Evolutionary conservation across 805 yeast genomes (phyloP), one percentile per base, ranked within the genome.

Genomic region (Lipomyces starkeyi): DNA sequence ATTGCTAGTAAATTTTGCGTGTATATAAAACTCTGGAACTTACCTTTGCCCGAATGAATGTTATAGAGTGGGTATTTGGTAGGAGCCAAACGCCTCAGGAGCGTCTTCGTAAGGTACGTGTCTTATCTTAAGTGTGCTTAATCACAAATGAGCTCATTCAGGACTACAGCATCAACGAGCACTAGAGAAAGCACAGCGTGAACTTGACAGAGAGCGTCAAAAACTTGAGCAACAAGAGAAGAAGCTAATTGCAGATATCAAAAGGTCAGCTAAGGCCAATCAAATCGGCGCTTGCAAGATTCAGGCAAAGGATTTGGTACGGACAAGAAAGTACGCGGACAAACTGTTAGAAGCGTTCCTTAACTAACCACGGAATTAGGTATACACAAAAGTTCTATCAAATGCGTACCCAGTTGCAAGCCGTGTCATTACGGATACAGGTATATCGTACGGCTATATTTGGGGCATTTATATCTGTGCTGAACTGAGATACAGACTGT

Each of bases 371-470:
- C 11, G 35, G 25, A 56, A 29, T 2, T 62, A 70, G 73, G 37
- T 84, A 93, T 78, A 86, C 93, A 67, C 89, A 88, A 72, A 95
- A 95, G 80, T 96, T 95, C 79, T 92, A 91, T 77, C 83, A 85
- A 73, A 94, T 95, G 98, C 90, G 90, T 80, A 93, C 97, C 2
- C 98, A 94, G 79, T 80, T 95, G 67, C 99, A 95, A 81, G 98
- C 98, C 0, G 93, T 95, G 63, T 88, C 96, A 25, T 83, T 95
- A 72, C 83, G 99, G 69, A 89, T 95, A 67, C 98, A 95, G 67
- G 73, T 68, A 25, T 37, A 65, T 53, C 25, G 13, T 20, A 35
- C 0, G 14, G 4, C 32, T 9, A n/a, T n/a, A 43, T n/a, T 13
- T 22, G 11, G 11, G n/a, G 29, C 40, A 8, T 7, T 43, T 32